Evolutionary conservation across 257 asterid species (phyloP).

Genomic region (Dorcoceras hygrometricum): DNA sequence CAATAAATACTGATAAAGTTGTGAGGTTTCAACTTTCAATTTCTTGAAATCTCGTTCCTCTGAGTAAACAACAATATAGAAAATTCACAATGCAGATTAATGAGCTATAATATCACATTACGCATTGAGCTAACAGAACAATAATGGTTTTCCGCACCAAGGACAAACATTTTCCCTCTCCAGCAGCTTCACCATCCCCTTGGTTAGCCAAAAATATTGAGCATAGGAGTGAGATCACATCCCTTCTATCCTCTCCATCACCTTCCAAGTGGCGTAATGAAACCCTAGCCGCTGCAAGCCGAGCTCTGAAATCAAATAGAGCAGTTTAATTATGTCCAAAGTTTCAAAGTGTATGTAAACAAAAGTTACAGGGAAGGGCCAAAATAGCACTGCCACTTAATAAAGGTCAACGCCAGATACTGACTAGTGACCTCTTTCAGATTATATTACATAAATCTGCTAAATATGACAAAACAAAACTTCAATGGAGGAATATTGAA

Average conservation of each 20-base stretch:
- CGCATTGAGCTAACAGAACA: not conserved
- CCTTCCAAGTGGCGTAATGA: constrained; percentile 41
- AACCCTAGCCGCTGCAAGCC: constrained; percentile 62
- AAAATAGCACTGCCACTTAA: not conserved
- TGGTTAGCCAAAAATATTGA: constrained; percentile 74
- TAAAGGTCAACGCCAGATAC: not conserved
- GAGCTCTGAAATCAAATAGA: constrained; percentile 32
- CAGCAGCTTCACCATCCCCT: constrained; percentile 73
- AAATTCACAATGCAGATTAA: not conserved
- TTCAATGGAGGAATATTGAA: not conserved
- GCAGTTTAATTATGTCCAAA: constrained; percentile 13
- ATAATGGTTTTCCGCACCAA: constrained; percentile 46
- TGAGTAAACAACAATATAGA: not conserved
- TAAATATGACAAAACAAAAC: not conserved
- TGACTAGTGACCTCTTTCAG: not conserved
- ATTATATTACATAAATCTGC: not conserved
- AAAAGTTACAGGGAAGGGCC: constrained; percentile 5
- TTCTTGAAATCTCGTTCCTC: not conserved
- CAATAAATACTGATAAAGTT: not conserved
- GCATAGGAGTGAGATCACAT: constrained; percentile 60
- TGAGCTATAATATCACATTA: constrained; percentile 2
- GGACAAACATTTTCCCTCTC: constrained; percentile 47
- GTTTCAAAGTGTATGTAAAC: not conserved
- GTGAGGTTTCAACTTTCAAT: not conserved
- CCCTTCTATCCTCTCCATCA: constrained; percentile 35